Conservation (phyloP, 805 yeast species). For the Candida dendrica region DNA sequence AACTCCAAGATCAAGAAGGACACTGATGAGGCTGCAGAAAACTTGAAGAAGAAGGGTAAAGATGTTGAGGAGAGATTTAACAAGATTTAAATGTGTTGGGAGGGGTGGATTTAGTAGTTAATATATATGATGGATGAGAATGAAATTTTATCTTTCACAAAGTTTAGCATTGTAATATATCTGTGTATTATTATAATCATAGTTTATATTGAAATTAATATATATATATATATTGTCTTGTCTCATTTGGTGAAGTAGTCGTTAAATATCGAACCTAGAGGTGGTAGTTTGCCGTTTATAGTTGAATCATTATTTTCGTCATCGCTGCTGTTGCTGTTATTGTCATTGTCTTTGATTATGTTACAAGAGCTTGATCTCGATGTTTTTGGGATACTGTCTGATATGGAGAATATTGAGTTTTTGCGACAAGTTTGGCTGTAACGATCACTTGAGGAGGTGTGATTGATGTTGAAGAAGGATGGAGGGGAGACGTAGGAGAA, state of each 20-base stretch:
- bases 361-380: constrained; percentile 10
- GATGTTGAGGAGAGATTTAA: neutral
- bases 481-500: constrained; percentile 5
- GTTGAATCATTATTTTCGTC: constrained; percentile 4
- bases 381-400: constrained; percentile 1
- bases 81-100: too few species aligned
- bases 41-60: neutral
- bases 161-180: too few species aligned
- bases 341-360: neutral
- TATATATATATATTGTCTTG: neutral
- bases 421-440: constrained; percentile 5
- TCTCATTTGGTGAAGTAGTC: constrained; percentile 11
- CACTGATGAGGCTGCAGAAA: neutral
- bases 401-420: constrained; percentile 6
- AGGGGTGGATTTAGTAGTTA: too few species aligned
- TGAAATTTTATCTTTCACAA: too few species aligned
- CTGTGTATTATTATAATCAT: too few species aligned
- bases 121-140: neutral
- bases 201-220: neutral
- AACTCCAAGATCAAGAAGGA: neutral
- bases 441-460: constrained; percentile 7
- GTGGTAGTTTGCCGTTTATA: constrained; percentile 5
- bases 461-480: constrained; percentile 4
- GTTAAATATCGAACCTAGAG: constrained; percentile 14
- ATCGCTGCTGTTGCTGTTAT: neutral